These are phyloP conservation scores for Mycena alexandri DNA, from an alignment of 768 basidiomycete species.

Conservation along the genomic window DNA sequence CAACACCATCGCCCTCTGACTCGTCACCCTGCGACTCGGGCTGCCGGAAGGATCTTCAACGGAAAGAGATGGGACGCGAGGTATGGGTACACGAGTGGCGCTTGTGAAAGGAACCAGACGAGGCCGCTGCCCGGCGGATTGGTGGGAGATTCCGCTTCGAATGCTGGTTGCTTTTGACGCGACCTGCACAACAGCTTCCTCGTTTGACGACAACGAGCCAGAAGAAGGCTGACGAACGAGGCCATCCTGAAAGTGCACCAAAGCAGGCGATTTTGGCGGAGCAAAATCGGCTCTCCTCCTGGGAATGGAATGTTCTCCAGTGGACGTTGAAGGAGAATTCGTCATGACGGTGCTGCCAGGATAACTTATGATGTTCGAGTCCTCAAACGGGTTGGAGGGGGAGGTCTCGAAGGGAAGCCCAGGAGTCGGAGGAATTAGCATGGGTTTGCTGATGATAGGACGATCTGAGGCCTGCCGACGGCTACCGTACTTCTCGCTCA, in stretches of 20 bases:
- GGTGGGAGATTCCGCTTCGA: slow-evolving; percentile 56
- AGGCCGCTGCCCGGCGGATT: slow-evolving; percentile 56
- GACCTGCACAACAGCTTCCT: slow-evolving; percentile 60
- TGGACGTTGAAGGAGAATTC: slow-evolving; percentile 75
- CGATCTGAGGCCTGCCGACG: slow-evolving; percentile 50
- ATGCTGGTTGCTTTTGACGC: slow-evolving; percentile 69
- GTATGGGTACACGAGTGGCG: slow-evolving; percentile 74
- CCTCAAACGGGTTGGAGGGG: slow-evolving; percentile 57
- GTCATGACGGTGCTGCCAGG: slow-evolving; percentile 64
- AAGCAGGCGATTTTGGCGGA: slow-evolving; percentile 63
- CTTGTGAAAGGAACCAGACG: slow-evolving; percentile 81
- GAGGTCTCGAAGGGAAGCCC: slow-evolving; percentile 49
- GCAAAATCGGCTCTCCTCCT: slow-evolving; percentile 77
- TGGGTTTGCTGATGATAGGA: slow-evolving; percentile 73
- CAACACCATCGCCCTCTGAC: slow-evolving; percentile 75
- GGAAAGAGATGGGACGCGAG: slow-evolving; percentile 56
- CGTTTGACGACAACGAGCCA: slow-evolving; percentile 49
- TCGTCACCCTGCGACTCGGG: slow-evolving; percentile 61
- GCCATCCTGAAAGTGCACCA: slow-evolving; percentile 56
- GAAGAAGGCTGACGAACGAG: slow-evolving; percentile 52
- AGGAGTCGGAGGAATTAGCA: slow-evolving; percentile 48
- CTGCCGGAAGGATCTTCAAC: slow-evolving; percentile 42
- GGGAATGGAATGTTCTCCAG: slow-evolving; percentile 74
- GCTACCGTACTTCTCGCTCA: slow-evolving; percentile 70
- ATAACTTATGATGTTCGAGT: slow-evolving; percentile 50